Evolutionary conservation across 192 early-diverging fungal genomes (phyloP), one percentile per base, ranked within the genome.

Genomic region (Coemansia guatemalensis): DNA sequence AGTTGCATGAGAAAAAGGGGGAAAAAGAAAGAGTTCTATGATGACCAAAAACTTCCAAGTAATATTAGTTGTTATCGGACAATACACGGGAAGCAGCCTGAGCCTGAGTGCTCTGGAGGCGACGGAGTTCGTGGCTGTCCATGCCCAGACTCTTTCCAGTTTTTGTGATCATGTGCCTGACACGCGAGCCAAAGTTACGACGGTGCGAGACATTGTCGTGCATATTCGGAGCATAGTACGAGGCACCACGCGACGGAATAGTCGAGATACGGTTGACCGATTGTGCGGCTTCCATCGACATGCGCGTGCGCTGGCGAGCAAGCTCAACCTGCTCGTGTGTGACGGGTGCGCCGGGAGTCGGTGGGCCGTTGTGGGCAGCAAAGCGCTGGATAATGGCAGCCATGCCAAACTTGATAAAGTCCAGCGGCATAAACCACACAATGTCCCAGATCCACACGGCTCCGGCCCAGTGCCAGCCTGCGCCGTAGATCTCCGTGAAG

Each of bases 381-480:
- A 70, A 82, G 71, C 87, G 88, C 66, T 87, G 81, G 73, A 88
- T 85, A 59, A 84, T 14, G 9, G 56, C 53, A 35, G 83, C 85
- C 76, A 90, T 86, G 65, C 67, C 85, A 68, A 89, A 88, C 83
- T 91, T 91, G 87, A 91, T 82, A 60, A 89, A 83, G 74, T 91
- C 90, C 52, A 91, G 70, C 27, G 88, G 90, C 53, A 88, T 62
- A 65, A 88, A 90, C 89, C 89, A 90, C 58, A 91, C 69, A 62
- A 91, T 84, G 85, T 89, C 88, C 87, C 86, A 88, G 79, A 91
- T 83, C 87, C 88, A 91, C 69, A 85, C 88, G 56, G 85, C 84
- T 60, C 84, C 85, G 54, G 86, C 89, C 89, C 88, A 89, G 58
- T 84, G 73, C 89, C 89, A 90, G 58, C 89, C 89, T 60, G 88